Evolutionary conservation across 805 yeast genomes (phyloP).

Genomic region (Saturnispora bothae): DNA sequence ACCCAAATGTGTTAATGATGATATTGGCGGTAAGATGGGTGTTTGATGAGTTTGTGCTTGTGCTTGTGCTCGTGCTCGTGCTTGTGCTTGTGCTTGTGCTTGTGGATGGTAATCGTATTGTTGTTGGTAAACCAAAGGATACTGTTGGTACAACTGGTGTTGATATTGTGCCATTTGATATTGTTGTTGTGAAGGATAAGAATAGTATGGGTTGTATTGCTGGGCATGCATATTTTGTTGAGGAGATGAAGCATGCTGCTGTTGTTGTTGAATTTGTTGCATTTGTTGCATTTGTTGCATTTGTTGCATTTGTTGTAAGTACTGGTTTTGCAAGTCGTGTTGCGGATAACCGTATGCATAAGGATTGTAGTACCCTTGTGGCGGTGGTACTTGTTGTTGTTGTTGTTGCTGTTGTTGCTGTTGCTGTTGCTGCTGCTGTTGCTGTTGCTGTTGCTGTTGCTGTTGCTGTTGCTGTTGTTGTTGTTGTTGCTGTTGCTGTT

Average conservation of each 20-base stretch:
- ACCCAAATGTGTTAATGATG: background rate
- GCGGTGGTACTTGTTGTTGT: slow-evolving; percentile 2
- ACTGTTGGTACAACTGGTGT: slow-evolving; percentile 5
- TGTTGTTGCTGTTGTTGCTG: slow-evolving; percentile 7
- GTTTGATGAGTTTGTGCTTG: background rate
- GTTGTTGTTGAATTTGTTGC: background rate
- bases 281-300: slow-evolving; percentile 3
- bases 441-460: slow-evolving; percentile 16
- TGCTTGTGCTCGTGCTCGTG: slow-evolving; percentile 10
- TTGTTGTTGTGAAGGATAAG: background rate
- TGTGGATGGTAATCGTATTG: slow-evolving; percentile 10
- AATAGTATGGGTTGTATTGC: slow-evolving; percentile 7
- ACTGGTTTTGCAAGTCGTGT: slow-evolving; percentile 13
- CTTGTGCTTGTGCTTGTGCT: slow-evolving; percentile 13
- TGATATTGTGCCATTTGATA: slow-evolving; percentile 2
- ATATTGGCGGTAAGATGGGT: background rate
- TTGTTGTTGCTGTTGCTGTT: slow-evolving; percentile 1
- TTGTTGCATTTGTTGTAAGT: slow-evolving; percentile 6
- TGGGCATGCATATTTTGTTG: too few species aligned
- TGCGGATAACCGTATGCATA: too few species aligned
- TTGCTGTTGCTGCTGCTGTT: slow-evolving; percentile 6
- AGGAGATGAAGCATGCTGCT: too few species aligned
- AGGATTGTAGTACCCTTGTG: slow-evolving; percentile 2
- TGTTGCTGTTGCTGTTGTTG: background rate
- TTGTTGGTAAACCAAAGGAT: slow-evolving; percentile 4